Evolutionary conservation across 2,329 filamentous ascomycete genomes (phyloP), one percentile per base, ranked within the genome.

Genomic region (Juglanconis juglandina): DNA sequence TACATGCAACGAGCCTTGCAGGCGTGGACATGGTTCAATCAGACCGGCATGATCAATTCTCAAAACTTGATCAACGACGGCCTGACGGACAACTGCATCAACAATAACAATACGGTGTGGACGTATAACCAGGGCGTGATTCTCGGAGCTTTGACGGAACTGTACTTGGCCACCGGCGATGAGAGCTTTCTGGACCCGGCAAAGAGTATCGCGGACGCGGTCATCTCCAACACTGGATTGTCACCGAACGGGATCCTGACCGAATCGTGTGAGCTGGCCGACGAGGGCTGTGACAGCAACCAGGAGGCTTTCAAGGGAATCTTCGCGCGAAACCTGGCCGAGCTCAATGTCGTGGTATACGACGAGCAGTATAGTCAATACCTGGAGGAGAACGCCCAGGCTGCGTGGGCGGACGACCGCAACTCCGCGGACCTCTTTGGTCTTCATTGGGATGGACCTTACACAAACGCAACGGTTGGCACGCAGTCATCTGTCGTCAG

Each of bases 231-330:
- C 52, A 24, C 59, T 65, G 67, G 10, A 65, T 73, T 32, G 69
- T 85, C 5, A 69, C 77, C 4, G 62, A 59, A 78, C 56, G 77
- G 79, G 10, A 75, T 87, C 33, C 72, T 87, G 3, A 76, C 76
- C 34, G 81, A 83, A 33, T 64, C 70, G 17, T 83, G 81, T 64
- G 80, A 81, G 59, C 71, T 74, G 0, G 64, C 67, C n/a, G 83
- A 78, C 57, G 77, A 75, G 10, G 46, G 17, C 55, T 70, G 68
- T 17, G 81, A 87, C 61, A 81, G 78, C 1, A 78, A 83, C 39
- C 85, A 89, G 67, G 62, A 70, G 56, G 53, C 64, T 30, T 92
- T 91, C 79, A 91, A 92, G 72, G 89, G 89, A 3, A 77, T 91
- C 41, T 90, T 91, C 64, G 78, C 84, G 14, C 80, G 87, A 24